These are phyloP conservation scores for Coemansia sp. DNA, from an alignment of 192 early-diverging fungal species.

Conservation along the genomic window DNA sequence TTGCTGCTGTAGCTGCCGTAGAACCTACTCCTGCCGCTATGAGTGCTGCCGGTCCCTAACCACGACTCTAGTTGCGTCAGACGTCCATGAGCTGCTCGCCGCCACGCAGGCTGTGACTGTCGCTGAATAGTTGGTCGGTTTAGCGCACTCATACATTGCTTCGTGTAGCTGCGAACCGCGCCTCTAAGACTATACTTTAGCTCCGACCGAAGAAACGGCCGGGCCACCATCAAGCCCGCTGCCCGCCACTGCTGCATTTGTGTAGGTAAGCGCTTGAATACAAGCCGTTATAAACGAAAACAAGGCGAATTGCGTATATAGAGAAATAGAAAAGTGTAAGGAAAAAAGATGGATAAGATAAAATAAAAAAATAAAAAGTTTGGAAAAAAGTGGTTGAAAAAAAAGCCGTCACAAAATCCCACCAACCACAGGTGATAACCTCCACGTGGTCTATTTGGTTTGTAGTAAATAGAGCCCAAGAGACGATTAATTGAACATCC, in stretches of 20 bases:
- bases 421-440: neutral
- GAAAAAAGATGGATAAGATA: neutral
- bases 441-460: conserved; percentile 4
- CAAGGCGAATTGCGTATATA: neutral
- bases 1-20: neutral
- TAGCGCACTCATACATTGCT: neutral
- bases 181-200: neutral
- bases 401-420: conserved; percentile 2
- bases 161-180: neutral
- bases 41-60: neutral
- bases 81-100: neutral
- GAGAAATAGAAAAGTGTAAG: neutral
- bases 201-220: conserved; percentile 1
- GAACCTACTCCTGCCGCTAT: neutral
- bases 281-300: neutral
- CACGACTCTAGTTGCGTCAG: neutral
- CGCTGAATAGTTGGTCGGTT: neutral
- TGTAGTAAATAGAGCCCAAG: neutral
- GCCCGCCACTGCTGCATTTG: neutral
- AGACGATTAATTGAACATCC: too few species aligned
- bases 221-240: neutral
- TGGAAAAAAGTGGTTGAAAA: neutral
- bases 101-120: neutral
- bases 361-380: neutral
- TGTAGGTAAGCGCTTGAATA: neutral